These are phyloP conservation scores for Rhizophora apiculata DNA, from an alignment of 345 rosid species.

Conservation along the genomic window DNA sequence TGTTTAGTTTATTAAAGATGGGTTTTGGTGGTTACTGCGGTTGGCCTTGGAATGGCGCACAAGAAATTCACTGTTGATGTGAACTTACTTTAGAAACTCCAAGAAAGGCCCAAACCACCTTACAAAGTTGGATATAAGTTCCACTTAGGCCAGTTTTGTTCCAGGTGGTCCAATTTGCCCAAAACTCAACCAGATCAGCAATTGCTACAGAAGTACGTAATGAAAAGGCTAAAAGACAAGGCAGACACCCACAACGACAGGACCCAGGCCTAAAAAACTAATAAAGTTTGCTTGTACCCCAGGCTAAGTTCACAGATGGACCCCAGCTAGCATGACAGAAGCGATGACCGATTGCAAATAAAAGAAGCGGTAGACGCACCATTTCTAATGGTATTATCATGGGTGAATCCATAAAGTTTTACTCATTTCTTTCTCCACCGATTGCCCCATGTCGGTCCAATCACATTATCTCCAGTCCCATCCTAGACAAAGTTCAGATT, in stretches of 20 bases:
- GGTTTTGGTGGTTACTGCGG: conserved; percentile 3
- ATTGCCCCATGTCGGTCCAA: conserved; percentile 22
- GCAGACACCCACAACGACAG: too few species aligned
- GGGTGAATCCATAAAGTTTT: neutral
- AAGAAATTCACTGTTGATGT: too few species aligned
- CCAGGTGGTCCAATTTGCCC: too few species aligned
- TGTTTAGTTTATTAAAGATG: too few species aligned
- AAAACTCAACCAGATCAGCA: too few species aligned
- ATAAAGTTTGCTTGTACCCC: neutral
- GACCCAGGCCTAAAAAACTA: too few species aligned
- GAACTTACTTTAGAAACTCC: too few species aligned
- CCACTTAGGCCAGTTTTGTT: too few species aligned
- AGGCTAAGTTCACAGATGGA: neutral
- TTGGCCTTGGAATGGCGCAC: neutral
- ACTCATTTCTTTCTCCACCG: neutral
- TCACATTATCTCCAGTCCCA: neutral
- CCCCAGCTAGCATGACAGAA: neutral
- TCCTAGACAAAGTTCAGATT: too few species aligned
- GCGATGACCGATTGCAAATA: neutral
- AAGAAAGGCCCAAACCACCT: neutral
- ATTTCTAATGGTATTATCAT: neutral
- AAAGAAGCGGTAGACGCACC: neutral
- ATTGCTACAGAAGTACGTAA: too few species aligned
- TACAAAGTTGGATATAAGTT: neutral
- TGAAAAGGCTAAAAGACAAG: too few species aligned